A percentile compares a stretch with the other conserved stretches of the same genome.
Conservation (phyloP, 2,329 filamentous ascomycete genomes). For the Aspergillus arachidicola region DNA sequence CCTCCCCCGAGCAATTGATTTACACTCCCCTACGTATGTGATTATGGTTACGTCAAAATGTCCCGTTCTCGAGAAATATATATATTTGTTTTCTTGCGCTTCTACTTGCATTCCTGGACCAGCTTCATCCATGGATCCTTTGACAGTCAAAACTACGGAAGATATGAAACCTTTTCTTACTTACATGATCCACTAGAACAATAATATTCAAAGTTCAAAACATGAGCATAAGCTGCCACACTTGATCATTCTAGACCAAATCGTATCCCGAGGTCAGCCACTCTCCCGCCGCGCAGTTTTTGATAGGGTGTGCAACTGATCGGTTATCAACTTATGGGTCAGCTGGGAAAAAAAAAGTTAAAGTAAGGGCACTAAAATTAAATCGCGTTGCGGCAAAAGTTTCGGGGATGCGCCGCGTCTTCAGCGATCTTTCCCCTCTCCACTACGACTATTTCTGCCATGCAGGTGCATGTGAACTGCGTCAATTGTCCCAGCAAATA, state of each 20-base stretch:
- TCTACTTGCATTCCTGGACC: not conserved
- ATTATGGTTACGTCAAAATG: not conserved
- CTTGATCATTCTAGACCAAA: not conserved
- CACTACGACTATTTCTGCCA: not conserved
- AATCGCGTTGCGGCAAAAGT: conserved; percentile 1
- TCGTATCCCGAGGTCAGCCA: not conserved
- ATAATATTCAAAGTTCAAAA: not conserved
- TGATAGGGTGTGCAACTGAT: conserved; percentile 1
- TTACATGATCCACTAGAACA: not conserved
- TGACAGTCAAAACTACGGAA: not conserved
- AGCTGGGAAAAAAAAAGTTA: not conserved
- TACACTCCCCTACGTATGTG: not conserved
- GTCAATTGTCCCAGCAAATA: conserved; percentile 4
- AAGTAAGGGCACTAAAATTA: conserved; percentile 1
- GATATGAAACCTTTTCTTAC: not conserved
- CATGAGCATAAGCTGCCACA: not conserved
- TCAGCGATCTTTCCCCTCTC: not conserved
- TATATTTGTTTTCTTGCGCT: not conserved
- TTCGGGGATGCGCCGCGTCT: not conserved
- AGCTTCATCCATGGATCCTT: not conserved
- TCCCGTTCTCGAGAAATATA: not conserved
- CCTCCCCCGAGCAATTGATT: not conserved
- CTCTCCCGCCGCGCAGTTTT: not conserved
- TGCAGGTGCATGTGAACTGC: conserved; percentile 5
- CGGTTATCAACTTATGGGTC: not conserved